Base-by-base conservation (phyloP, 805 yeast genomes). In the Lachancea cidri region DNA sequence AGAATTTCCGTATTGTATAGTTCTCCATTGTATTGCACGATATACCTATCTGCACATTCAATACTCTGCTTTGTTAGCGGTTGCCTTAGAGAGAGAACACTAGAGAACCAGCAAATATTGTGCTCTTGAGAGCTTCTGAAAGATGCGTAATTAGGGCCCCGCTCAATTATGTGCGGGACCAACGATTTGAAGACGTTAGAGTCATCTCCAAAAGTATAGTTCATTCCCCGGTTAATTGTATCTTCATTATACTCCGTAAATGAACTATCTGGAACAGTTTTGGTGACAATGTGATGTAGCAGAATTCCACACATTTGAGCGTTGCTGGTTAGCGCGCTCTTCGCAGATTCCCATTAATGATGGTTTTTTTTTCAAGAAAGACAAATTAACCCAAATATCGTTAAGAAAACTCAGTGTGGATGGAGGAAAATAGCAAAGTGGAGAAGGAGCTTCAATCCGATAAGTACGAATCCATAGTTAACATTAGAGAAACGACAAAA, bases 1-100 rank as follows among this genome's bases (percentile, higher is more conserved):
- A 51, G 47, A 17, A 83, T 72, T 29, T 73, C 82, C 1, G 58
- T 49, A 47, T 81, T 81, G 60, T 93, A 93, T 8, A 93, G 62
- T 53, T 93, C 97, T 0, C 98, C 99, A 58, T 94, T 93, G 64
- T 83, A 91, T 55, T 87, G 95, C 6, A 94, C 55, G 0, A 73
- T 53, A 37, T 55, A 70, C 50, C 67, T 48, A 35, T 64, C 52
- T 8, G 56, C 53, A 3, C 49, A 48, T 3, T 33, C 35, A 13
- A 79, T 48, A 0, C 98, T 96, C 60, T 93, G 99, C 22, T 64
- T 49, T 0, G 86, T 79, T 51, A 85, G 76, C 0, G 98, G 98
- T 16, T 74, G 72, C 43, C 98, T 69, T 32, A 93, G 63, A 0
- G 95, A 82, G 14, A 93, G 67, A 0, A 93, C 86, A 0, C 97